A percentile compares a stretch with the other conserved stretches of the same genome.
These are phyloP conservation scores for Phlyctochytrium planicorne DNA, from an alignment of 192 early-diverging fungal species.

Conservation along the genomic window DNA sequence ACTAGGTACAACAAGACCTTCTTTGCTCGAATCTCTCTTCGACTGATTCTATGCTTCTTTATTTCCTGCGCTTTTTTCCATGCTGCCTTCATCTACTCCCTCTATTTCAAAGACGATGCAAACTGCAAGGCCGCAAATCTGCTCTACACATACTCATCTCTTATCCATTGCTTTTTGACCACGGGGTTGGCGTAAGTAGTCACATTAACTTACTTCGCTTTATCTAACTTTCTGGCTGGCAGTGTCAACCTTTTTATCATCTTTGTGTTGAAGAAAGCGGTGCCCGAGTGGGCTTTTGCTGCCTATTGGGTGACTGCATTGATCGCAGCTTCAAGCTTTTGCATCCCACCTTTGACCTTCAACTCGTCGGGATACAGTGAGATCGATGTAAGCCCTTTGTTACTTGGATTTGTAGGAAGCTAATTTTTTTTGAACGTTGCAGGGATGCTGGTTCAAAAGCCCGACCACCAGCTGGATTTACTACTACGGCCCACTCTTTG, in stretches of 20 bases:
- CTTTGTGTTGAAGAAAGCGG: background rate
- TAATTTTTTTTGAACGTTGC: too few relatives aligned
- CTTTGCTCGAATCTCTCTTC: background rate
- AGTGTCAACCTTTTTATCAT: slow-evolving; percentile 1
- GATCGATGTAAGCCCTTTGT: too few relatives aligned
- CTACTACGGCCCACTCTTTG: slow-evolving; percentile 1
- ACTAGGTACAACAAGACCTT: background rate
- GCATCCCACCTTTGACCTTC: too few relatives aligned
- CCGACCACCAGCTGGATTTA: background rate
- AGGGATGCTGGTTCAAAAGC: too few relatives aligned
- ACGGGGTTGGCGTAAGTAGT: background rate
- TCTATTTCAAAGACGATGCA: background rate
- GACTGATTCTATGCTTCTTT: background rate
- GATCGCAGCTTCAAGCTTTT: background rate
- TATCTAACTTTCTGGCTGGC: too few relatives aligned
- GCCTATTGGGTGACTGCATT: background rate
- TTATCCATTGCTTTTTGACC: background rate
- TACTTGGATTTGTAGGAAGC: too few relatives aligned
- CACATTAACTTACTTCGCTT: too few relatives aligned
- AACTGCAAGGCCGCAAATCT: background rate
- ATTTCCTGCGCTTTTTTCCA: background rate
- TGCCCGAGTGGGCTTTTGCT: background rate
- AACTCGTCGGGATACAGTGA: too few relatives aligned
- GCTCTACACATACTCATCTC: background rate
- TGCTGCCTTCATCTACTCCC: slow-evolving; percentile 5